These are phyloP conservation scores for Claviceps sp. DNA, from an alignment of 2,329 filamentous ascomycete genomes.

Conservation along the genomic window DNA sequence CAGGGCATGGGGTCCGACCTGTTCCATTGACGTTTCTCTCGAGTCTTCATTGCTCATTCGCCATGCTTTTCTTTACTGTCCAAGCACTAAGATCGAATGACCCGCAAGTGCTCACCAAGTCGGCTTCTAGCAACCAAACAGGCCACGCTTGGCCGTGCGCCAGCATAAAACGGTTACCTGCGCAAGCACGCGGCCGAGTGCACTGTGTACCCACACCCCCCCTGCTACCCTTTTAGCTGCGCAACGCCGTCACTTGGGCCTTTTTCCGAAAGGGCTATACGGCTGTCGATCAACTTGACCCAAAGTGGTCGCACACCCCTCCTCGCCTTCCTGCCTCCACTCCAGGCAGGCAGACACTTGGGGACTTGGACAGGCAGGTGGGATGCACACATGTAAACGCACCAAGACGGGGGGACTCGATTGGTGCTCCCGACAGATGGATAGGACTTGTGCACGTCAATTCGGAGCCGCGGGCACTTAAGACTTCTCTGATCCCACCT, in stretches of 20 bases:
- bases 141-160: slow-evolving; percentile 13
- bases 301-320: slow-evolving; percentile 33
- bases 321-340: background rate
- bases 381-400: slow-evolving; percentile 9
- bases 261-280: slow-evolving; percentile 36
- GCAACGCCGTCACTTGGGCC: slow-evolving; percentile 31
- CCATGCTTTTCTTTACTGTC: background rate
- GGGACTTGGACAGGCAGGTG: background rate
- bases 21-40: background rate
- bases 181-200: background rate
- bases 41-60: background rate
- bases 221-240: slow-evolving; percentile 18
- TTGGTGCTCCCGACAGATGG: slow-evolving; percentile 23
- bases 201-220: slow-evolving; percentile 4
- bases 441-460: slow-evolving; percentile 27
- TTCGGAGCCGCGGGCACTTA: slow-evolving; percentile 34
- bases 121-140: background rate
- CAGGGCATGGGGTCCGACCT: background rate
- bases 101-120: background rate
- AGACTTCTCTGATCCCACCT: slow-evolving; percentile 46
- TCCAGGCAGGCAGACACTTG: background rate
- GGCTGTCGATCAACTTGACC: slow-evolving; percentile 40
- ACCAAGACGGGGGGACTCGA: slow-evolving; percentile 20
- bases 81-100: background rate
- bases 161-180: slow-evolving; percentile 9